These are phyloP conservation scores for Auxenochlorella pyrenoidosa DNA, from an alignment of 139 green algal species.

Conservation along the genomic window DNA sequence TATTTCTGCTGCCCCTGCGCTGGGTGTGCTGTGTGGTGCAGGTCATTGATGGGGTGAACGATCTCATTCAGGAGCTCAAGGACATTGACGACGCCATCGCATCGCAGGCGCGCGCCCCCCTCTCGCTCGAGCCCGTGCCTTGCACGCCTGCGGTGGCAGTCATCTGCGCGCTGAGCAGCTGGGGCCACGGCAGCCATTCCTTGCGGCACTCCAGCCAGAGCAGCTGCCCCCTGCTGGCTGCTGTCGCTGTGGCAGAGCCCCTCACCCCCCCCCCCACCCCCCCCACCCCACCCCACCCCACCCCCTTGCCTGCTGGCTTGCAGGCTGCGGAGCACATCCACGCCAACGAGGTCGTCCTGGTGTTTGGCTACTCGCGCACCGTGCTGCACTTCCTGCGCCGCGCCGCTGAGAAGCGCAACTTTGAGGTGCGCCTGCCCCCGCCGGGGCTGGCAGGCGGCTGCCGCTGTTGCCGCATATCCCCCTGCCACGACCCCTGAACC, in stretches of 20 bases:
- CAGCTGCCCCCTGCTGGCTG: no score
- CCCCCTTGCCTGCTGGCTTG: neutral
- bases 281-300: no score
- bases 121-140: no score
- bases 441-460: no score
- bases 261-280: no score
- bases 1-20: neutral
- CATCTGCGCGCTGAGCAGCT: no score
- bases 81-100: slow-evolving; percentile 86
- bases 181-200: no score
- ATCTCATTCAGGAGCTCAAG: slow-evolving; percentile 95
- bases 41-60: slow-evolving; percentile 95
- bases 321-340: slow-evolving; percentile 95
- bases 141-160: no score
- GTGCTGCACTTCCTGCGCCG: slow-evolving; percentile 86
- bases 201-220: no score
- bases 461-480: neutral
- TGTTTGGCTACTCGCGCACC: slow-evolving; percentile 82
- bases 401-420: slow-evolving; percentile 90
- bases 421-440: slow-evolving; percentile 88
- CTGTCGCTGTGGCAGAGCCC: no score
- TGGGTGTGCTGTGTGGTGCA: neutral
- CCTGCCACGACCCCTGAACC: neutral
- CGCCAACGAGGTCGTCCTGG: slow-evolving; percentile 92
- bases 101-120: slow-evolving; percentile 9